Evolutionary conservation across 2,329 filamentous ascomycete genomes (phyloP).

Genomic region (Diaporthe vexans): DNA sequence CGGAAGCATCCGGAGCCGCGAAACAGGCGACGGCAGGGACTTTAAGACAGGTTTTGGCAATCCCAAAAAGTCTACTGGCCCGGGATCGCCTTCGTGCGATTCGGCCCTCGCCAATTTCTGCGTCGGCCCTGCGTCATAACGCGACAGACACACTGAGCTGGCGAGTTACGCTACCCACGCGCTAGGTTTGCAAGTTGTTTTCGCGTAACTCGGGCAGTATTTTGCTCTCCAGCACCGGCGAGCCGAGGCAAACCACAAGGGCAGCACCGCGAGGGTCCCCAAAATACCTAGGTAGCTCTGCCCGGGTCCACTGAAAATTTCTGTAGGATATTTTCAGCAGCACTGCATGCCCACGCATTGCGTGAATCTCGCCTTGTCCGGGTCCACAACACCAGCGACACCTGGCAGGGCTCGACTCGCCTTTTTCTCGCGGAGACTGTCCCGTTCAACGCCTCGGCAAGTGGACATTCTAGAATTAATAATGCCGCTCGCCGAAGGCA

Average conservation of each 20-base stretch:
- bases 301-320: conserved; percentile 34
- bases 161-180: background rate
- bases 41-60: background rate
- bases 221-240: conserved; percentile 22
- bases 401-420: conserved; percentile 13
- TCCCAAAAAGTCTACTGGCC: background rate
- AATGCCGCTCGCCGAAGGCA: background rate
- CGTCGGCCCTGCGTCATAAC: conserved; percentile 6
- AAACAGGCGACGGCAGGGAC: background rate
- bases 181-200: background rate
- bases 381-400: conserved; percentile 2
- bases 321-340: conserved; percentile 27
- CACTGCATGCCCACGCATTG: background rate
- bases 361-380: conserved; percentile 35
- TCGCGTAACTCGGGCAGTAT: conserved; percentile 5
- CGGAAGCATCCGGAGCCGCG: conserved; percentile 1
- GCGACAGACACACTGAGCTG: background rate
- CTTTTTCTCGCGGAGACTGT: background rate
- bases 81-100: background rate
- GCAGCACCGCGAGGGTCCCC: background rate
- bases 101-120: background rate
- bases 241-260: conserved; percentile 37
- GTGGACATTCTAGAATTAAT: conserved; percentile 26
- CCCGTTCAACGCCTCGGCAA: conserved; percentile 37
- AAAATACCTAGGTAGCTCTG: conserved; percentile 19